These are phyloP conservation scores for Tanozyma kutaoensis DNA, from an alignment of 805 yeast species.

Conservation along the genomic window DNA sequence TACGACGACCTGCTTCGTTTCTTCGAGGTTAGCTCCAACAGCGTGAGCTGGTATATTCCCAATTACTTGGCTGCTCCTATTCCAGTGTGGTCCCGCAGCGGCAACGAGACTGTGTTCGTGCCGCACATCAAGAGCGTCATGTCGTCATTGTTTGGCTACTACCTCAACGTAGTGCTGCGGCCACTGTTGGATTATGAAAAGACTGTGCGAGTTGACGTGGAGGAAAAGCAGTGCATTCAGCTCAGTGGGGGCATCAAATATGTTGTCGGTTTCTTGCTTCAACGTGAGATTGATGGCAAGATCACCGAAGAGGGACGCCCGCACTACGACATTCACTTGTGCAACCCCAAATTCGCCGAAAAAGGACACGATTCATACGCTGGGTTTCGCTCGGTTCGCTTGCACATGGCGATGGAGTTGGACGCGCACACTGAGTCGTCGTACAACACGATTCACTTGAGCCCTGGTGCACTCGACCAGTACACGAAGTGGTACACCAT, in stretches of 20 bases:
- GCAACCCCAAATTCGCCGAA: constrained; percentile 39
- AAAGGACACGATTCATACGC: constrained; percentile 24
- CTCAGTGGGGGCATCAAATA: constrained; percentile 50
- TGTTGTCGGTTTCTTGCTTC: constrained; percentile 44
- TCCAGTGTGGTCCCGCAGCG: constrained; percentile 46
- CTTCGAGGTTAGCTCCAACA: constrained; percentile 47
- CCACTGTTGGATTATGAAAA: too few species aligned
- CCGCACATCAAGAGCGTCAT: constrained; percentile 31
- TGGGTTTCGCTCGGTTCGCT: constrained; percentile 25
- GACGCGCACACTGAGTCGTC: constrained; percentile 21
- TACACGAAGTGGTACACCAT: constrained; percentile 81
- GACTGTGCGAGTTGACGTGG: background rate
- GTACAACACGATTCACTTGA: constrained; percentile 64
- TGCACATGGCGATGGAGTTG: constrained; percentile 28
- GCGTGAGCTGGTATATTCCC: constrained; percentile 62
- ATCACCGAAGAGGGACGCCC: constrained; percentile 38
- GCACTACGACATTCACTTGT: constrained; percentile 45
- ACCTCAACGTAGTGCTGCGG: constrained; percentile 4
- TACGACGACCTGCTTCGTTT: constrained; percentile 58
- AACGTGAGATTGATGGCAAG: constrained; percentile 17
- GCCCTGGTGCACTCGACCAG: constrained; percentile 54
- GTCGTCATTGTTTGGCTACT: constrained; percentile 35
- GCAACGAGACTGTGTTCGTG: constrained; percentile 29
- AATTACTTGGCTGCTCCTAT: constrained; percentile 43
- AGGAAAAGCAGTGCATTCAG: constrained; percentile 43